Percentiles rank a stretch among this genome's conserved stretches.
phyloP scores from a whole-genome alignment of 2,329 filamentous ascomycete species.

The Elsinoe ampelina region DNA sequence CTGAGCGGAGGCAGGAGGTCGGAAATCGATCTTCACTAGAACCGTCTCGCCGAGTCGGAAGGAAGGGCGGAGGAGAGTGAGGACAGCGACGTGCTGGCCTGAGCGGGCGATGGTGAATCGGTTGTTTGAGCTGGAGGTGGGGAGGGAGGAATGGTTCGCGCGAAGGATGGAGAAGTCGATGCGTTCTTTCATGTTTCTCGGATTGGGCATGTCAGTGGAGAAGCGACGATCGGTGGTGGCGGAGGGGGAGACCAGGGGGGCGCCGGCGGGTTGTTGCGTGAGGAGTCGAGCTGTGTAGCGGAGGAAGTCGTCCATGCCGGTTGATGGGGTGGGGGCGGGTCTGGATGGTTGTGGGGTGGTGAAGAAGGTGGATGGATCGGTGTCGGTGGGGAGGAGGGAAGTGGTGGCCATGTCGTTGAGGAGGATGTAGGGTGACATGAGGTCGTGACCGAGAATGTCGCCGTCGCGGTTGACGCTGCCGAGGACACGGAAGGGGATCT shows the following conservation, averaged over 20 bases:
- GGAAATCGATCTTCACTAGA: slow-evolving; percentile 76
- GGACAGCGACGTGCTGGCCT: slow-evolving; percentile 80
- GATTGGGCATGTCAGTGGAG: slow-evolving; percentile 38
- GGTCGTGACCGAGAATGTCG: slow-evolving; percentile 81
- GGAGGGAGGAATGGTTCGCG: slow-evolving; percentile 51
- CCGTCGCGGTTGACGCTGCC: slow-evolving; percentile 85
- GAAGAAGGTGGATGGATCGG: slow-evolving; percentile 17
- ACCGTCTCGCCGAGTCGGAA: slow-evolving; percentile 85
- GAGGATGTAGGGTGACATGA: slow-evolving; percentile 89
- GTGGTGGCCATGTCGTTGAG: slow-evolving; percentile 68
- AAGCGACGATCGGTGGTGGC: slow-evolving; percentile 36
- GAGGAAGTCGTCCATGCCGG: slow-evolving; percentile 55
- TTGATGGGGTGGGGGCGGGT: slow-evolving; percentile 23
- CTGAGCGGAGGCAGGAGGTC: slow-evolving; percentile 25
- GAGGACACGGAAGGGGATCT: slow-evolving; percentile 84
- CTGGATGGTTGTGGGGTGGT: slow-evolving; percentile 31
- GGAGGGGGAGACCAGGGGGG: slow-evolving; percentile 63
- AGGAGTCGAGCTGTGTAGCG: slow-evolving; percentile 69
- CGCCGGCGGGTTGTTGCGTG: slow-evolving; percentile 44
- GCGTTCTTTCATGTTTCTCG: slow-evolving; percentile 62
- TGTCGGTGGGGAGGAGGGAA: slow-evolving; percentile 26
- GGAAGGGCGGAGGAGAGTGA: slow-evolving; percentile 78
- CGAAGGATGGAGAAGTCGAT: slow-evolving; percentile 87
- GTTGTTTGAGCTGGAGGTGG: slow-evolving; percentile 56
- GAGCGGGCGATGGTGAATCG: slow-evolving; percentile 91